These are phyloP conservation scores for Cryptococcus sp. DNA, from an alignment of 1,284 basidiomycete species.

Conservation along the genomic window DNA sequence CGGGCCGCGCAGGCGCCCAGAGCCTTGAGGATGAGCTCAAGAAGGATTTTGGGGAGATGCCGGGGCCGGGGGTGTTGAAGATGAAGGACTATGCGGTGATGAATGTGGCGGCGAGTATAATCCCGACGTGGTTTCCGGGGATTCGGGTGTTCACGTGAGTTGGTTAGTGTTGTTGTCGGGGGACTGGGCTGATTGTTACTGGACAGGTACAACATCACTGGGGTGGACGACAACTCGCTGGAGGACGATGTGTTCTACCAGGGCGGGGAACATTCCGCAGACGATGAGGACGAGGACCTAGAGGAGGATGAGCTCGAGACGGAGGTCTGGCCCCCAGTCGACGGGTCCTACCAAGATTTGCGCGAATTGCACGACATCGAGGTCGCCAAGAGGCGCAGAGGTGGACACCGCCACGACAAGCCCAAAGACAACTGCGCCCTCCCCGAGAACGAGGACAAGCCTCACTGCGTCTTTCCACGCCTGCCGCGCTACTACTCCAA, in stretches of 20 bases:
- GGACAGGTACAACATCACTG: conserved; percentile 61
- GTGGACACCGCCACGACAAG: conserved; percentile 35
- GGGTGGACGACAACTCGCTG: conserved; percentile 30
- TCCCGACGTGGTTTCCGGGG: conserved; percentile 83
- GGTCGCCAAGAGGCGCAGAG: conserved; percentile 25
- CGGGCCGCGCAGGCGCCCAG: conserved; percentile 29
- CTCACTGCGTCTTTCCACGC: conserved; percentile 46
- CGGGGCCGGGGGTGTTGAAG: conserved; percentile 56
- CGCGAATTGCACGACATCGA: conserved; percentile 7
- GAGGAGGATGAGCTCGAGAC: conserved; percentile 14
- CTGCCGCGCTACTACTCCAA: conserved; percentile 44
- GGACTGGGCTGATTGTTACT: background rate
- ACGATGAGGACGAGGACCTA: conserved; percentile 19
- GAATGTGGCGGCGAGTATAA: conserved; percentile 73
- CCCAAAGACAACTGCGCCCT: conserved; percentile 40
- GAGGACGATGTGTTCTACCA: conserved; percentile 7
- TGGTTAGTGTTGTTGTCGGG: background rate
- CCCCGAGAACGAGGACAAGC: conserved; percentile 48
- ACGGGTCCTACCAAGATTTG: background rate
- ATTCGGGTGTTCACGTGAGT: conserved; percentile 71
- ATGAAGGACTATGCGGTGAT: conserved; percentile 68
- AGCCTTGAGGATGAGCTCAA: conserved; percentile 36
- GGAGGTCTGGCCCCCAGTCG: conserved; percentile 1
- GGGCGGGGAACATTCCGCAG: background rate
- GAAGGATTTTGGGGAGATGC: conserved; percentile 47